Evolutionary conservation across 1,284 basidiomycete species (phyloP).

Genomic region (Cryptococcus sp.): DNA sequence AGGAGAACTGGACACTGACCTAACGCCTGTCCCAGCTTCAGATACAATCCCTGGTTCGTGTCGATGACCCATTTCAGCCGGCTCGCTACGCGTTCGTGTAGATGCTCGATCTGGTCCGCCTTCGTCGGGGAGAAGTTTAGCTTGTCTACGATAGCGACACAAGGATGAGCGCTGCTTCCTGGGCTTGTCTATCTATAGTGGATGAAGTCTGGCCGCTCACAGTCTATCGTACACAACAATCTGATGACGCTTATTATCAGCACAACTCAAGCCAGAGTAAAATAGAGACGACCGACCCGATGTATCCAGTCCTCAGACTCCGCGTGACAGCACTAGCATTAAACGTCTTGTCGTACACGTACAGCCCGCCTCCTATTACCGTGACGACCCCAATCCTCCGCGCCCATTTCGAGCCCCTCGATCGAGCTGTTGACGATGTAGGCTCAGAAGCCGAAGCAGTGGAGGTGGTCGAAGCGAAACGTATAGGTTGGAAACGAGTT

Average conservation of each 20-base stretch:
- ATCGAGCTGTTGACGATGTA: conserved; percentile 3
- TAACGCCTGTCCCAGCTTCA: conserved; percentile 72
- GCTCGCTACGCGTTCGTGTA: conserved; percentile 80
- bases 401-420: conserved; percentile 24
- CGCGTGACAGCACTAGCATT: conserved; percentile 69
- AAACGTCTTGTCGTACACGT: conserved; percentile 61
- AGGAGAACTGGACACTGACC: conserved; percentile 23
- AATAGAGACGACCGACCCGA: conserved; percentile 53
- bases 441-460: too few species aligned
- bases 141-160: conserved; percentile 59
- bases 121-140: conserved; percentile 71
- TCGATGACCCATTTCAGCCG: conserved; percentile 73
- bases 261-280: background rate
- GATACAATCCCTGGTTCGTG: conserved; percentile 80
- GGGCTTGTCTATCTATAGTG: background rate
- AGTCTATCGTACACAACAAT: conserved; percentile 49
- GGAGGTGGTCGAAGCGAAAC: too few species aligned
- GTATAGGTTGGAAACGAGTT: too few species aligned
- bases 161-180: background rate
- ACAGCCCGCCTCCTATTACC: conserved; percentile 57
- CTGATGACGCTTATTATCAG: conserved; percentile 20
- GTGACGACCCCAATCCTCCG: conserved; percentile 21
- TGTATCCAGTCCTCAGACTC: conserved; percentile 67
- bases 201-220: conserved; percentile 22
- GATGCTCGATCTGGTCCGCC: conserved; percentile 66